These are phyloP conservation scores for Globisporangium cylindrosporum DNA, from an alignment of 352 stramenopile species.

Conservation along the genomic window DNA sequence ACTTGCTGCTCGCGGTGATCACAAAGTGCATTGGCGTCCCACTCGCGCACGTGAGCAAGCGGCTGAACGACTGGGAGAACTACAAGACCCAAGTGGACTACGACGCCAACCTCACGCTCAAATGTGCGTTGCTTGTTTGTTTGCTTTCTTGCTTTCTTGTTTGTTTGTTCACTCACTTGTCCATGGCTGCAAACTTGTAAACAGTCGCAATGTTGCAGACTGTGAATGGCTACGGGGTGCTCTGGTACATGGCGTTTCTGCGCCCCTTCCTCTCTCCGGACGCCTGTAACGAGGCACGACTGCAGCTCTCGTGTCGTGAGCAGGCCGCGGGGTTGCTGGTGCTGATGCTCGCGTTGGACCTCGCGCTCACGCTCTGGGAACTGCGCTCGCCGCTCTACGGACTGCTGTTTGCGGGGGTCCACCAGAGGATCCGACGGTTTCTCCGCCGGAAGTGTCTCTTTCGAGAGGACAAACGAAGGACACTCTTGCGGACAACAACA, in stretches of 20 bases:
- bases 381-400: constrained; percentile 33
- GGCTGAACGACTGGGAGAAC: constrained; percentile 72
- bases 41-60: constrained; percentile 22
- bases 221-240: constrained; percentile 52
- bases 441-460: not conserved
- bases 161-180: not conserved
- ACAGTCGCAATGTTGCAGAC: constrained; percentile 58
- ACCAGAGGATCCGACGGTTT: not conserved
- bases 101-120: constrained; percentile 73
- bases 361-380: constrained; percentile 32
- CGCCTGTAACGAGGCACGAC: constrained; percentile 14
- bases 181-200: not conserved
- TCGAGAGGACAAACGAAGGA: not conserved
- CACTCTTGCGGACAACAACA: not conserved
- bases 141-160: not conserved
- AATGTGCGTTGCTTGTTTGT: constrained; percentile 39
- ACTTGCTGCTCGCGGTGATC: constrained; percentile 40
- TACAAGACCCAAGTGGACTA: constrained; percentile 63
- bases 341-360: constrained; percentile 38
- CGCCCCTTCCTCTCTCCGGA: constrained; percentile 29
- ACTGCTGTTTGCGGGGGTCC: constrained; percentile 13
- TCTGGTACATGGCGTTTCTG: constrained; percentile 56
- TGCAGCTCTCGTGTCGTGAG: constrained; percentile 32
- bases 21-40: constrained; percentile 31
- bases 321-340: constrained; percentile 51